Base-by-base conservation (phyloP, 805 yeast genomes). In the Lipomyces yamadae region DNA sequence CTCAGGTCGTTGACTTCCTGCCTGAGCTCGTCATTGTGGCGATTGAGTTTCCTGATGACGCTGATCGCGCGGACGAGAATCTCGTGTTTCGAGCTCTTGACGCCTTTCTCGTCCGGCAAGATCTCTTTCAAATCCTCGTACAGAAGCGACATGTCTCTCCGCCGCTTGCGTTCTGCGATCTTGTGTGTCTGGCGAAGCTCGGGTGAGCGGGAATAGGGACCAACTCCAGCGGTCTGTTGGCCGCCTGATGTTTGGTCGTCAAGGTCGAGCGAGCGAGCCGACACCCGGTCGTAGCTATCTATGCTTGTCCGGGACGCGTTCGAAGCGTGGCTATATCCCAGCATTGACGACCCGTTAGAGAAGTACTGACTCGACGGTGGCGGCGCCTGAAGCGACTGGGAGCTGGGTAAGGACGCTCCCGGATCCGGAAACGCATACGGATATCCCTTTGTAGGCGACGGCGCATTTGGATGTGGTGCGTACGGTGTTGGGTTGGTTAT, bases 181-280 rank as follows among this genome's bases (percentile, higher is more conserved):
- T 72, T 72, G 66, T 72, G 74, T 11, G 70, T 72, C 62, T 68
- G 71, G 18, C 74, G 65, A n/a, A 72, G 68, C 58, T 70, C 74
- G 18, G 74, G 73, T 42, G 73, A 71, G 13, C 74, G 72, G 7
- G 70, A 64, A 58, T 72, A 72, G 29, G 70, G 70, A n/a, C 68
- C 64, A 13, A 34, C 37, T 15, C 66, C 60, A 13, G 39, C 39
- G 33, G 37, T 18, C 11, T 35, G 57, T 37, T 24, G 24, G 55
- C 60, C 32, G 55, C 55, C 8, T 24, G 59, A 53, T 18, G 59
- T 55, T 11, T 50, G 18, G 18, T 67, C 68, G 45, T 67, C 68
- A 24, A 65, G 62, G 50, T 67, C 66, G 39, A 63, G 39, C 18
- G 64, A 60, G 33, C 67, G 50, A 1, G 61, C 60, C 30, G 59